Conservation (phyloP, 1,284 basidiomycete species). For the Volvariella surrecta region DNA sequence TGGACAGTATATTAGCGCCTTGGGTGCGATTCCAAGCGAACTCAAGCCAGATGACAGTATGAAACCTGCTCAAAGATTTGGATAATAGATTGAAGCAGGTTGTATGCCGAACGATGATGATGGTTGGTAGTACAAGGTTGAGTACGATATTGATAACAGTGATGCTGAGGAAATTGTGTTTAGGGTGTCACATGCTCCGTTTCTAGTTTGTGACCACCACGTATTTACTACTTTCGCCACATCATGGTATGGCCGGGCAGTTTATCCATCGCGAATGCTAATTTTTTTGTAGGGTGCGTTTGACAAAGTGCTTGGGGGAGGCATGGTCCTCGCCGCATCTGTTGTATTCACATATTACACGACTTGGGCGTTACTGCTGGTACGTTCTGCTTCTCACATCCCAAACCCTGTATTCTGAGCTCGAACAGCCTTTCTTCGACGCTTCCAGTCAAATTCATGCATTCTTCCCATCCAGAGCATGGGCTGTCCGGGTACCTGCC, state of each 20-base stretch:
- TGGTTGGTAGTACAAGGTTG: too few species aligned
- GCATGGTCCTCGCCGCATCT: constrained; percentile 72
- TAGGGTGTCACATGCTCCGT: too few species aligned
- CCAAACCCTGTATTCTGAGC: neutral
- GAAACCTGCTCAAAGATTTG: too few species aligned
- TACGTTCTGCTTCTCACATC: constrained; percentile 27
- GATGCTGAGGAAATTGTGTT: too few species aligned
- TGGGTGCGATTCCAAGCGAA: too few species aligned
- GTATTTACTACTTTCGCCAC: too few species aligned
- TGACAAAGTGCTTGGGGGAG: constrained; percentile 74
- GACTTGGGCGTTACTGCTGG: constrained; percentile 82
- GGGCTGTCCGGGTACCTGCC: constrained; percentile 84
- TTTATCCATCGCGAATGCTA: neutral
- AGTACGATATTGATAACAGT: too few species aligned
- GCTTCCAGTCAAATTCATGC: constrained; percentile 61
- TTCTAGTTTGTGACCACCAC: too few species aligned
- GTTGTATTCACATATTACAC: constrained; percentile 87
- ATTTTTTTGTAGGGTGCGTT: constrained; percentile 50
- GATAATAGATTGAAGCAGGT: too few species aligned
- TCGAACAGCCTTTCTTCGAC: constrained; percentile 75
- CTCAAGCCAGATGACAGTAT: too few species aligned
- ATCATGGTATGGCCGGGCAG: constrained; percentile 1
- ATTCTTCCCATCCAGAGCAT: constrained; percentile 83
- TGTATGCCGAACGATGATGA: too few species aligned
- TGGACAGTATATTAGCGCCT: too few species aligned